These are phyloP conservation scores for Candida ascalaphidarum DNA, from an alignment of 805 yeast species.

Conservation along the genomic window DNA sequence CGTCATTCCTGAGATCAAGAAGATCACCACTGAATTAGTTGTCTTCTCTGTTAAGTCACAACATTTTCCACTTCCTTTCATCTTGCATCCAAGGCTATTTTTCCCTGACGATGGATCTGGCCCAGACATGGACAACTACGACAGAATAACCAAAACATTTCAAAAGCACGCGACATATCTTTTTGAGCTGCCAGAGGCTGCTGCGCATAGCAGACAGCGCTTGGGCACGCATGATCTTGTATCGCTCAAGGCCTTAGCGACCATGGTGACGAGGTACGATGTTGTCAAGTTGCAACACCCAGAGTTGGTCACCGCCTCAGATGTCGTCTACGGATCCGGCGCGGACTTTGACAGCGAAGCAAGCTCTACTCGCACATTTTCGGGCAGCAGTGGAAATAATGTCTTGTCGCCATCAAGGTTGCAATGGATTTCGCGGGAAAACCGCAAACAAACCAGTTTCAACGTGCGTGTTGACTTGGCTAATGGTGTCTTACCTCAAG, in stretches of 20 bases:
- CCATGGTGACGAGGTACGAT: conserved; percentile 18
- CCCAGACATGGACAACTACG: conserved; percentile 20
- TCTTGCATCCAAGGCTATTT: conserved; percentile 24
- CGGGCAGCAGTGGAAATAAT: no score
- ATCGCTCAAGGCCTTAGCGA: conserved; percentile 25
- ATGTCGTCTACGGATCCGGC: no score
- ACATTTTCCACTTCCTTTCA: conserved; percentile 24
- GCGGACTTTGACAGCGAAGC: no score
- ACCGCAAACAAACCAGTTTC: no score
- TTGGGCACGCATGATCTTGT: conserved; percentile 17
- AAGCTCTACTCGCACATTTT: no score
- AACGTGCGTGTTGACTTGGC: no score
- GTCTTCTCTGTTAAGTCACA: conserved; percentile 23
- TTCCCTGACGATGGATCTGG: conserved; percentile 20
- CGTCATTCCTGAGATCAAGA: conserved; percentile 5
- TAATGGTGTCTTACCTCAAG: no score
- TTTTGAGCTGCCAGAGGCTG: conserved; percentile 12
- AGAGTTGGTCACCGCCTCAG: no score
- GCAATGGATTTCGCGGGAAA: no score
- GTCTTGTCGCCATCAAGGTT: no score
- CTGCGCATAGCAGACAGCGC: conserved; percentile 14
- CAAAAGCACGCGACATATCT: conserved; percentile 22
- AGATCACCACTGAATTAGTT: conserved; percentile 20
- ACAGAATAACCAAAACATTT: conserved; percentile 22
- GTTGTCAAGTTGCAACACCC: conserved; percentile 13